phyloP scores from a whole-genome alignment of 768 basidiomycete species.

The Hortiboletus flavorubellus region DNA sequence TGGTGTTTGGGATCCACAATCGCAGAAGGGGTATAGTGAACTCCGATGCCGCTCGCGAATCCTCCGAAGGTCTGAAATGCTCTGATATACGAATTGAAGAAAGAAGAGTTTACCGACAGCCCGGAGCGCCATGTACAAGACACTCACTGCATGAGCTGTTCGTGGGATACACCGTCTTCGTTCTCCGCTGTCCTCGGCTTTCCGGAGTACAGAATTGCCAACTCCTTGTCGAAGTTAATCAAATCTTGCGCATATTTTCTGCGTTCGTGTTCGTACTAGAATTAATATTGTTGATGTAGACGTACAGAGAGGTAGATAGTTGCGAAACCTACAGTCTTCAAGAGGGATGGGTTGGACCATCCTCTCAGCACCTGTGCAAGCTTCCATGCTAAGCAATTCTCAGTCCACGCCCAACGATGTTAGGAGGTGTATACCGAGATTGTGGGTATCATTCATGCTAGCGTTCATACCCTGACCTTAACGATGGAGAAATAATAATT shows the following conservation, averaged over 20 bases:
- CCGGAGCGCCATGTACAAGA: not conserved
- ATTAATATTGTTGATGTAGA: not conserved
- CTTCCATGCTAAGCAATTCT: conserved; percentile 47
- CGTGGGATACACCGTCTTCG: conserved; percentile 32
- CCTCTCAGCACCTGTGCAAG: conserved; percentile 45
- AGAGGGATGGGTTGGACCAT: conserved; percentile 35
- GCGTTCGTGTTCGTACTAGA: conserved; percentile 66
- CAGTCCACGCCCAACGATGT: conserved; percentile 28
- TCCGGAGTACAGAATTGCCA: conserved; percentile 63
- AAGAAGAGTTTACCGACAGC: not conserved
- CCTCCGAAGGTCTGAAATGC: conserved; percentile 33
- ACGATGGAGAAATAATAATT: not conserved
- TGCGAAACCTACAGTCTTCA: conserved; percentile 37
- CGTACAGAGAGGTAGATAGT: not conserved
- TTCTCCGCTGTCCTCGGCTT: conserved; percentile 52
- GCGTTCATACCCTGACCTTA: conserved; percentile 54
- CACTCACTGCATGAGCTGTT: conserved; percentile 32
- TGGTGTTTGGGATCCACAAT: conserved; percentile 35
- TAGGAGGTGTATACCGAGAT: conserved; percentile 35
- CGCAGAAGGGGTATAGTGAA: conserved; percentile 38
- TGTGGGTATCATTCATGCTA: conserved; percentile 52
- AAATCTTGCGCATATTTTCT: conserved; percentile 68
- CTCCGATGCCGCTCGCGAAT: conserved; percentile 38
- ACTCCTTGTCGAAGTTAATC: conserved; percentile 67
- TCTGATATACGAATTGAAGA: conserved; percentile 16